Evolutionary conservation across 1,284 basidiomycete genomes (phyloP).

Genomic region (Pyrrhoderma noxium): DNA sequence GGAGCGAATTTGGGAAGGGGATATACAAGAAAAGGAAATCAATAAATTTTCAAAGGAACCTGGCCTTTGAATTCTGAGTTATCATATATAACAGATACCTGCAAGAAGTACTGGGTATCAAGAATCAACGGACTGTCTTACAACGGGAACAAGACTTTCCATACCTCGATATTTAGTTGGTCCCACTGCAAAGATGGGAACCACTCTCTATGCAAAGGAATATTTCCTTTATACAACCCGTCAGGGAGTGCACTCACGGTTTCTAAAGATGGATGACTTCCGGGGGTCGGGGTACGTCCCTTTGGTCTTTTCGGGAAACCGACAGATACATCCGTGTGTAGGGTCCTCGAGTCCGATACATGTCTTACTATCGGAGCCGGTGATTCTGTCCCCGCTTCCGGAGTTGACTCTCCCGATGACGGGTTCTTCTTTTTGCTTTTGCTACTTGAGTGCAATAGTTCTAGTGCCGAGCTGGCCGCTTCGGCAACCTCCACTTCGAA

Average conservation of each 20-base stretch:
- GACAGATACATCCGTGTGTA: conserved; percentile 47
- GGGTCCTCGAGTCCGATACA: conserved; percentile 40
- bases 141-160: conserved; percentile 17
- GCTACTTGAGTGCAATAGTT: no score
- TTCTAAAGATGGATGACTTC: conserved; percentile 41
- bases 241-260: conserved; percentile 47
- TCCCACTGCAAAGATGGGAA: conserved; percentile 58
- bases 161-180: conserved; percentile 59
- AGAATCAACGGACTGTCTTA: background rate
- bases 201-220: conserved; percentile 48
- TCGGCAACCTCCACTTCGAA: conserved; percentile 28
- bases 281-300: conserved; percentile 28
- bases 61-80: conserved; percentile 54
- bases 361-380: background rate
- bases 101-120: conserved; percentile 54
- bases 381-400: conserved; percentile 13
- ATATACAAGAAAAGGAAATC: conserved; percentile 19
- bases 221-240: conserved; percentile 53
- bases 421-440: no score
- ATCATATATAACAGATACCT: conserved; percentile 56
- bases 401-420: background rate
- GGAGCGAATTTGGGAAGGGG: background rate
- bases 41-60: conserved; percentile 51
- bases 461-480: conserved; percentile 22
- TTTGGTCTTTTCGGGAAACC: conserved; percentile 66